Evolutionary conservation across 2,329 filamentous ascomycete species (phyloP).

Genomic region (Phyllosticta paracitricarpa): DNA sequence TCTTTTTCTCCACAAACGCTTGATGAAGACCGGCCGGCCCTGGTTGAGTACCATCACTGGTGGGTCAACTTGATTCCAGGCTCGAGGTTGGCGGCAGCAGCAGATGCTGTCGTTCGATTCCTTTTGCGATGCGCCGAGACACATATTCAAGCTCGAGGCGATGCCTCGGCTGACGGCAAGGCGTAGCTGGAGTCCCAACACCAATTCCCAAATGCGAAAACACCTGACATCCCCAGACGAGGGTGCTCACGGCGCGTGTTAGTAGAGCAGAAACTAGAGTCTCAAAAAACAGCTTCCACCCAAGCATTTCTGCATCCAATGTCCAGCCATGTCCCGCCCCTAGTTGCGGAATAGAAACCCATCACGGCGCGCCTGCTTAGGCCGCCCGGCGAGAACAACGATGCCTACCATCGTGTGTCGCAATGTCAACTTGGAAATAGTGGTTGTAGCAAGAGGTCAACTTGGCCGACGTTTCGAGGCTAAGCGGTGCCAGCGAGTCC

Average conservation of each 20-base stretch:
- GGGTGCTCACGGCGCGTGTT: not conserved
- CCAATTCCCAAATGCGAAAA: not conserved
- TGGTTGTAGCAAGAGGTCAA: not conserved
- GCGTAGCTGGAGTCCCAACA: not conserved
- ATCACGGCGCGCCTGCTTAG: not conserved
- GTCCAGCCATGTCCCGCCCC: not conserved
- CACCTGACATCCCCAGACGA: not conserved
- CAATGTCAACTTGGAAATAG: not conserved
- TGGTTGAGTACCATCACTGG: not conserved
- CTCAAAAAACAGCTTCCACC: not conserved
- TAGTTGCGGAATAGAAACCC: not conserved
- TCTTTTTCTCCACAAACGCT: not conserved
- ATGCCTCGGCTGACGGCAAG: not conserved
- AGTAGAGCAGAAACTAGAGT: conserved; percentile 3
- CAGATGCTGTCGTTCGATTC: not conserved
- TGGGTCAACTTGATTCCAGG: not conserved
- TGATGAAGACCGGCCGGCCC: not conserved
- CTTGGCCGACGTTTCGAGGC: not conserved
- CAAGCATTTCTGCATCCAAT: not conserved
- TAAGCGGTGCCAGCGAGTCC: not conserved
- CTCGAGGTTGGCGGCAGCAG: not conserved
- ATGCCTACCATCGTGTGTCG: not conserved
- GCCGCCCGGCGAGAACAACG: not conserved
- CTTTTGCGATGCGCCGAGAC: not conserved
- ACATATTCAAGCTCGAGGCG: not conserved